Evolutionary conservation across 345 rosid species (phyloP).

Genomic region (Excoecaria agallocha): DNA sequence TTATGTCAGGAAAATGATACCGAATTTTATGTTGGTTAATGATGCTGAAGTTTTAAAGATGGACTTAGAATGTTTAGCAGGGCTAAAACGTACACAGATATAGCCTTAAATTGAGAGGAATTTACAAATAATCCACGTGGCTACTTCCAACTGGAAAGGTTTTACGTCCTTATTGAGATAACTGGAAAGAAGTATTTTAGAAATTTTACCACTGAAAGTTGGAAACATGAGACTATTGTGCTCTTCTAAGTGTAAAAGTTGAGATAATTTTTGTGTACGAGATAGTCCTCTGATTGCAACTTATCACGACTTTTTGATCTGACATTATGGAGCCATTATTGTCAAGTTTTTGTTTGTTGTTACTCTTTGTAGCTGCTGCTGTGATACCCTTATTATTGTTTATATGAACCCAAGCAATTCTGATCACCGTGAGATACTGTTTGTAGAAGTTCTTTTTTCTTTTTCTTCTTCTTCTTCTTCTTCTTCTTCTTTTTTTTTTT

Average conservation of each 20-base stretch:
- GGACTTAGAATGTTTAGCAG: neutral
- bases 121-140: neutral
- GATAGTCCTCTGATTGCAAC: neutral
- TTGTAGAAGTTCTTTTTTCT: neutral
- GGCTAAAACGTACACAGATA: neutral
- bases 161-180: neutral
- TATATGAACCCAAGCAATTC: too few species aligned
- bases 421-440: too few species aligned
- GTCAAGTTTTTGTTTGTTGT: neutral
- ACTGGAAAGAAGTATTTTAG: neutral
- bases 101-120: neutral
- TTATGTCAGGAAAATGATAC: neutral
- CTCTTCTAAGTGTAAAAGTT: neutral
- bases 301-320: neutral
- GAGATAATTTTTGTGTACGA: neutral
- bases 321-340: neutral
- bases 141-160: neutral
- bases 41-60: neutral
- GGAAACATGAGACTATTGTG: neutral
- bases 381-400: too few species aligned
- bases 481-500: neutral
- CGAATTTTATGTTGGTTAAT: neutral
- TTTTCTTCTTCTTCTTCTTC: neutral
- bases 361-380: neutral
- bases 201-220: neutral